Percentiles rank a stretch among this genome's conserved stretches.
Conservation (phyloP, 345 rosid genomes). For the Acer saccharum region DNA sequence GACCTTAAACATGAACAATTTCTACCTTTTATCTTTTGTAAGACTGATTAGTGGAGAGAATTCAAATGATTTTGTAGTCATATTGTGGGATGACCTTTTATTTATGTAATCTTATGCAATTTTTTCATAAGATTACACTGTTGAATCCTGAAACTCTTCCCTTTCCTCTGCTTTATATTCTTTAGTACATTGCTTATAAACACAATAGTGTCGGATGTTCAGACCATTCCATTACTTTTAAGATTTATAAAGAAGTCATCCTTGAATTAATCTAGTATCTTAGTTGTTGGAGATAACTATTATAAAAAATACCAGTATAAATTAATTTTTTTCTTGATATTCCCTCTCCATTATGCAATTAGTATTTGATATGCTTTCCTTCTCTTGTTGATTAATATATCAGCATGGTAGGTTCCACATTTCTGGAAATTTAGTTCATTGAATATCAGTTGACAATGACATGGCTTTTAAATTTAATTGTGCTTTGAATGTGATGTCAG, state of each 20-base stretch:
- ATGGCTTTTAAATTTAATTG: background rate
- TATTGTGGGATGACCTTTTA: background rate
- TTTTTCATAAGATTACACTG: background rate
- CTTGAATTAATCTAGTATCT: background rate
- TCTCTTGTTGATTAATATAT: conserved; percentile 3
- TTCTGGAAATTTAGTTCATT: background rate
- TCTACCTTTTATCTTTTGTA: background rate
- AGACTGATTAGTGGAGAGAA: background rate
- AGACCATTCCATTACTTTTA: background rate
- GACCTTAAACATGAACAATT: conserved; percentile 7
- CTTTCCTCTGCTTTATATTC: background rate
- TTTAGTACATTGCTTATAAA: background rate
- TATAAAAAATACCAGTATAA: background rate
- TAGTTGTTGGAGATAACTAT: background rate
- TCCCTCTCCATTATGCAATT: background rate
- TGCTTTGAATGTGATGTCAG: conserved; percentile 44
- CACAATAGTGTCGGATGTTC: background rate
- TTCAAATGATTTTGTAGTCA: background rate
- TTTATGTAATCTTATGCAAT: background rate
- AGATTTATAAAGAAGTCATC: conserved; percentile 1
- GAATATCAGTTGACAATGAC: background rate
- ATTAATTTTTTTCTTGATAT: background rate
- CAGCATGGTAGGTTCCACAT: background rate
- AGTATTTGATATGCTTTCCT: background rate
- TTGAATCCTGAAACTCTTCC: background rate